Evolutionary conservation across 345 rosid genomes (phyloP).

Genomic region (Isatis tinctoria): DNA sequence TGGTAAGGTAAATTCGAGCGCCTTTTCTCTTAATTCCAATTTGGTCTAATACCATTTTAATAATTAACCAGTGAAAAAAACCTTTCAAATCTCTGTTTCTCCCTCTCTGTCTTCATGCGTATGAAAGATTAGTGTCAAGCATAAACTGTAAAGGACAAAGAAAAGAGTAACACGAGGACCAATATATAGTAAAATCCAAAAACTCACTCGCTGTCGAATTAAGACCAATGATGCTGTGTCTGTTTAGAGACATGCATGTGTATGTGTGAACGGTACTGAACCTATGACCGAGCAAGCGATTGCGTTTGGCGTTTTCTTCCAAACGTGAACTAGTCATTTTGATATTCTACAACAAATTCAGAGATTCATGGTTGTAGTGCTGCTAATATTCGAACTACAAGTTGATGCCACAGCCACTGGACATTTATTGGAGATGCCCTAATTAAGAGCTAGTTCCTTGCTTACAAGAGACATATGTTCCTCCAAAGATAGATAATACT

Average conservation of each 20-base stretch:
- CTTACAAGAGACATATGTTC: background rate
- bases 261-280: constrained; percentile 24
- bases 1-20: background rate
- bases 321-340: background rate
- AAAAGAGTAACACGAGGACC: constrained; percentile 9
- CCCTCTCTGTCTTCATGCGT: background rate
- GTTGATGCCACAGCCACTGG: too few relatives aligned
- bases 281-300: constrained; percentile 13
- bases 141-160: constrained; percentile 16
- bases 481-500: background rate
- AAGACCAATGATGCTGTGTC: constrained; percentile 22
- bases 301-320: constrained; percentile 16
- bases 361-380: background rate
- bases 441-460: background rate
- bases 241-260: constrained; percentile 27
- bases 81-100: background rate
- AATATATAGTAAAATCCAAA: constrained; percentile 26
- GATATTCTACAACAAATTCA: background rate
- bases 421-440: background rate
- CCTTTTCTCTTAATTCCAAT: background rate
- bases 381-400: background rate
- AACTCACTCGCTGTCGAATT: constrained; percentile 23
- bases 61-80: background rate
- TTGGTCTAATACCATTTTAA: background rate
- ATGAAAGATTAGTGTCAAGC: background rate